A percentile compares a stretch with the other conserved stretches of the same genome.
Conservation (phyloP, 2,329 filamentous ascomycete species). For the Tolypocladium inflatum region DNA sequence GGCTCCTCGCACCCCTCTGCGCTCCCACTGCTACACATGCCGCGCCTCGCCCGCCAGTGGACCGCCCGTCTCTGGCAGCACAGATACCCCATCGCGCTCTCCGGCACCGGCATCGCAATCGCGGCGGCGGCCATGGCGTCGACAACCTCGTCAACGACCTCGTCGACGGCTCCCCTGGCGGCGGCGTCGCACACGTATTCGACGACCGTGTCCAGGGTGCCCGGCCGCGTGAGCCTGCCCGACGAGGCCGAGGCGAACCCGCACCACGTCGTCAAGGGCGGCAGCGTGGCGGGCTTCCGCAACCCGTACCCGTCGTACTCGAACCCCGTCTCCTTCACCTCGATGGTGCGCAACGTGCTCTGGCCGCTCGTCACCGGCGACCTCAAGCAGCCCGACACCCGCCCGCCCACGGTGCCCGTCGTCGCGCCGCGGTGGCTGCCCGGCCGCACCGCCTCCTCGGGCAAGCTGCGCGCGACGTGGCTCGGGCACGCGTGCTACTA, state of each 20-base stretch:
- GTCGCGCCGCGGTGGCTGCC: conserved; percentile 58
- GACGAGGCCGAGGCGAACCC: conserved; percentile 33
- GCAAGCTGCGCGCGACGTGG: conserved; percentile 76
- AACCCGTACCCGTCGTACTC: conserved; percentile 42
- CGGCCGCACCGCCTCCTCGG: conserved; percentile 42
- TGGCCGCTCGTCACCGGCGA: conserved; percentile 30
- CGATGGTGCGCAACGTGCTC: conserved; percentile 21
- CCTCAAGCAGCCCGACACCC: conserved; percentile 46
- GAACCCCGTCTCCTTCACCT: conserved; percentile 9
- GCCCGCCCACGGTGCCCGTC: conserved; percentile 56
- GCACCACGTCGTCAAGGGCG: conserved; percentile 36
- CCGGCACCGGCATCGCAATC: neutral
- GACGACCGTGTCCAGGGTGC: conserved; percentile 24
- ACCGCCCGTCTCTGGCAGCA: conserved; percentile 5
- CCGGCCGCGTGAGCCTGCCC: conserved; percentile 23
- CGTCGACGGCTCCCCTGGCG: conserved; percentile 6
- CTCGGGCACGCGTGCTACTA: conserved; percentile 92
- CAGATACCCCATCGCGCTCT: neutral
- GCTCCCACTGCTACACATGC: neutral
- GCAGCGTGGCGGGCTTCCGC: conserved; percentile 32
- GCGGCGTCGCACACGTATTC: conserved; percentile 7
- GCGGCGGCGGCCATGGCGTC: conserved; percentile 9
- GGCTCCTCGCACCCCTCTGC: neutral
- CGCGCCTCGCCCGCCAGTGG: neutral
- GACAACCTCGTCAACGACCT: conserved; percentile 4